Evolutionary conservation across 805 yeast genomes (phyloP), one percentile per base, ranked within the genome.

Genomic region (Candida manassasensis): DNA sequence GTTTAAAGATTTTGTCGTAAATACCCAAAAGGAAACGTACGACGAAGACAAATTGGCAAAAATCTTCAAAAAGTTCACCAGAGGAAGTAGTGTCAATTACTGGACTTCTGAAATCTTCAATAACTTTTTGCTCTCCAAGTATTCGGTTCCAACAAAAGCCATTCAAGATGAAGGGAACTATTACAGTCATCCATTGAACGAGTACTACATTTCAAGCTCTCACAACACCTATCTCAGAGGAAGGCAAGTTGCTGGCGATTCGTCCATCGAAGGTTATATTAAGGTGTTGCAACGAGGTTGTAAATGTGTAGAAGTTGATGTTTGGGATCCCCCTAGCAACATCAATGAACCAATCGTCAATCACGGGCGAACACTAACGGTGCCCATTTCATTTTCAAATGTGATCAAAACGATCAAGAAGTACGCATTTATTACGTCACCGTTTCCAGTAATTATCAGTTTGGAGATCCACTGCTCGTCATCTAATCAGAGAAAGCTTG

Each of bases 221-320:
- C 99, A 93, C 56, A 93, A 93, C 53, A 93, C 98, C 0, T 93
- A 93, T 50, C 64, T 93, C 3, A 59, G 79, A 18, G 98, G 98
- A 0, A 69, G 93, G 25, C 98, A 93, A 52, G 73, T 85, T 12
- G 95, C 81, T 2, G 95, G 93, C 14, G 79, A 75, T 3, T 82
- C 96, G 0, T 86, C 97, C 0, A 78, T 87, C 2, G 97, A 90
- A 51, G 94, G 94, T 0, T 93, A 93, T 47, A 79, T 87, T 12
- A 75, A 83, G 34, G 93, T 86, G 0, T 62, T 93, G 32, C 96
- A 88, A 53, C 74, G 88, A 36, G 97, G 98, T 1, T 93, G 97
- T 49, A 69, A 96, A 29, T 89, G 96, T 43, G 69, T 93, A n/a
- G 99, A 93, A 52, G 78, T 93, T 27, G 99, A 93, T 57, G 69